Conservation (phyloP, 257 asterid species). For the Ajuga chamaepitys region DNA sequence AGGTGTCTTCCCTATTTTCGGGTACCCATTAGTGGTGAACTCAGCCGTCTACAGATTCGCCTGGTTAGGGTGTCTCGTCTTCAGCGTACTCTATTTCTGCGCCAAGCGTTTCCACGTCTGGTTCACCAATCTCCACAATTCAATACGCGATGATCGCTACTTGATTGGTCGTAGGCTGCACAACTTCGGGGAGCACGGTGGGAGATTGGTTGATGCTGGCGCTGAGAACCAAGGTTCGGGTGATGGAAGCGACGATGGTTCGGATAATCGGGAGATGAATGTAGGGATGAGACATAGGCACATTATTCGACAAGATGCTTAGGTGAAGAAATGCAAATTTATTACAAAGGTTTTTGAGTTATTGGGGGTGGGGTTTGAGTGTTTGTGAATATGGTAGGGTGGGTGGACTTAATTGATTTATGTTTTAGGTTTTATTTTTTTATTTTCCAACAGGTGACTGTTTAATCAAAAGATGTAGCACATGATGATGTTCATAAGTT, state of each 20-base stretch:
- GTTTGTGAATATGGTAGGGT: conserved; percentile 20
- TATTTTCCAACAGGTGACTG: background rate
- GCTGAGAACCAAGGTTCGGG: conserved; percentile 23
- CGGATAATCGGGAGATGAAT: conserved; percentile 23
- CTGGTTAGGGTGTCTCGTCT: conserved; percentile 87
- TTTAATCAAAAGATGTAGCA: background rate
- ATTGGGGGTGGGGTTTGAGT: background rate
- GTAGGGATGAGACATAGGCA: conserved; percentile 61
- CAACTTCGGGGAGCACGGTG: conserved; percentile 58
- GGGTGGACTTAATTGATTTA: background rate
- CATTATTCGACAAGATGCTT: conserved; percentile 34
- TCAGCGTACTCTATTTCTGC: conserved; percentile 65
- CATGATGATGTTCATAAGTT: background rate
- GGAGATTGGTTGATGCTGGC: conserved; percentile 18
- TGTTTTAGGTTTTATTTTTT: background rate
- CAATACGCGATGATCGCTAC: conserved; percentile 93
- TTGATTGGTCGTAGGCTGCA: conserved; percentile 92
- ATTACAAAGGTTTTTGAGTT: background rate
- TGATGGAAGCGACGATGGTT: background rate
- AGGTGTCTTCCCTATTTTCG: conserved; percentile 80
- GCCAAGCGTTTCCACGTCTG: conserved; percentile 89
- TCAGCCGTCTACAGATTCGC: conserved; percentile 91
- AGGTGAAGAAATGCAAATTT: background rate
- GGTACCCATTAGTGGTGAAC: conserved; percentile 85
- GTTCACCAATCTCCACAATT: conserved; percentile 94